Evolutionary conservation across 2,329 filamentous ascomycete genomes (phyloP).

Genomic region (Claviceps maximensis): DNA sequence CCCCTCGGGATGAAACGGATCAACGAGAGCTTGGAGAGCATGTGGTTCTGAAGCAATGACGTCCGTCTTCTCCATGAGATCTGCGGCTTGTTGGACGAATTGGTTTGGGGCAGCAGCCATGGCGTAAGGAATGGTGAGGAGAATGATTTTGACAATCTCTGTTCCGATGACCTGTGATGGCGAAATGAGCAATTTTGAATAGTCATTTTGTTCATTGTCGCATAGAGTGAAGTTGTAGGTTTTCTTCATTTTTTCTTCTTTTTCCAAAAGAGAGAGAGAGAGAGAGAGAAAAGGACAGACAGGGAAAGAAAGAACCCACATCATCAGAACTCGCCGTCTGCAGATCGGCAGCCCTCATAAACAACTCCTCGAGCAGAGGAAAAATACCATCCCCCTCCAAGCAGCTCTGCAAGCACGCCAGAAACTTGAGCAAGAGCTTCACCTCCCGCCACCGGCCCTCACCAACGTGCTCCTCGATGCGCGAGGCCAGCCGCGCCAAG

Average conservation of each 20-base stretch:
- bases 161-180: conserved; percentile 48
- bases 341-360: conserved; percentile 77
- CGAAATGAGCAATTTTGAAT: background rate
- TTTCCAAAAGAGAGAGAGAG: no score
- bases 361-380: conserved; percentile 75
- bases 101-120: conserved; percentile 60
- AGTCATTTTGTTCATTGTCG: no score
- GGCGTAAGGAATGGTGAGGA: conserved; percentile 85
- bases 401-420: conserved; percentile 72
- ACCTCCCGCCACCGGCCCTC: conserved; percentile 77
- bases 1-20: conserved; percentile 61
- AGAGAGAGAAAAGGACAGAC: background rate
- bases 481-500: conserved; percentile 46
- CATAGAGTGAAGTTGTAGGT: no score
- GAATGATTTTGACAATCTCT: conserved; percentile 91
- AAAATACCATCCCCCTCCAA: conserved; percentile 79
- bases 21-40: conserved; percentile 70
- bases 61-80: conserved; percentile 84
- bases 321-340: conserved; percentile 90
- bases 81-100: conserved; percentile 59
- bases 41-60: conserved; percentile 86
- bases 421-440: conserved; percentile 78
- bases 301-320: conserved; percentile 36
- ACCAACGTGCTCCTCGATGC: conserved; percentile 53
- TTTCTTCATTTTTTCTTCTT: no score